Base-by-base conservation (phyloP, 2,329 filamentous ascomycete genomes). In the Monosporascus sp. region DNA sequence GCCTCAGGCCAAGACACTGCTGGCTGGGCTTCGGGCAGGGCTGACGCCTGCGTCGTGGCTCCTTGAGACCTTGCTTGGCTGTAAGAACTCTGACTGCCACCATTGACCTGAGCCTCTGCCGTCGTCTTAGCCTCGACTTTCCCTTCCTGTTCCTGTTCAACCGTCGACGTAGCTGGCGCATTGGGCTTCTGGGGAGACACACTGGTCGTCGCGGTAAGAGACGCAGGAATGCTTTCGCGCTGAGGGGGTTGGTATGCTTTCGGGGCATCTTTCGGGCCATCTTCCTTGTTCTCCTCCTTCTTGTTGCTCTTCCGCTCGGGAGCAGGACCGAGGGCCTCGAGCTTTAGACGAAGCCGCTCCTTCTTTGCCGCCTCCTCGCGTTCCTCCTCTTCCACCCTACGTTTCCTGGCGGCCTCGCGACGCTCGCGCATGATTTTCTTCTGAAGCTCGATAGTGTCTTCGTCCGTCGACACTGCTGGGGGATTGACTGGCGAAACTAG, bases 381-480 rank as follows among this genome's bases (percentile, higher is more conserved):
- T 20, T 80, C 84, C 61, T 87, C 85, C 66, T 90, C 81, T 53
- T 88, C 86, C 54, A 83, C 73, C 47, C 83, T 77, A 53, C 86
- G 79, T 63, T 87, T 85, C 63, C 85, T 84, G 20, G 86, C 87
- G 50, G 83, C 73, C 62, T 91, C 86, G 6, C 84, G 78, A 39
- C 82, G 82, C 61, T 89, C 84, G 38, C 79, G 79, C 87, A 92
- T 91, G 22, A 89, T 80, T 71, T 78, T 88, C 78, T 75, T 88
- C 71, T 82, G 87, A 63, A 73, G 81, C 68, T 76, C 84, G 58
- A 78, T 78, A 53, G 88, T 84, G 39, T 83, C 76, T 47, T 81
- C 78, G 2, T 68, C 64, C 24, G 67, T 65, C 22, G 65, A 63
- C 18, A 64, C 60, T n/a, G 63, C 66, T 60, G 68, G 64, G 27